Base-by-base conservation (phyloP, 164 flowering plant species). In the Houttuynia cordata region DNA sequence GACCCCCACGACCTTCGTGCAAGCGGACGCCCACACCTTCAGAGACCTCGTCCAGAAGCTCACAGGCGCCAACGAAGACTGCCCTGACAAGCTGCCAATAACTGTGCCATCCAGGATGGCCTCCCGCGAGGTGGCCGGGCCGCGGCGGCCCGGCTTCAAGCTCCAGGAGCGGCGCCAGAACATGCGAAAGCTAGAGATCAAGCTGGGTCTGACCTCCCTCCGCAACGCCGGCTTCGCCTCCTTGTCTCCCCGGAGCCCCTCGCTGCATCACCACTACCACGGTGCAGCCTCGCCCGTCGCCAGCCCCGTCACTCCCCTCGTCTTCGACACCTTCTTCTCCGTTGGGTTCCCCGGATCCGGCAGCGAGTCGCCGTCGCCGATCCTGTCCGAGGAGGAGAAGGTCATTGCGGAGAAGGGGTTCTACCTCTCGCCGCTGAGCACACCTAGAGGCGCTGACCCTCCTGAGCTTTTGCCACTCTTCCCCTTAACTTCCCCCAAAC, bases 131-230 rank as follows among this genome's bases (percentile, higher is more conserved):
- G 40, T 62, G 3, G 70, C 70, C 49, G 78, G 73, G 7, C 81
- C 80, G 3, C 80, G 80, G 6, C 69, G 79, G 25, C 72, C 79
- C 6, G 65, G 71, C 6, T 79, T 77, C 70, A 81, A 81, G 69
- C 81, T 81, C 59, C 78, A 81, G 42, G 83, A 81, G 55, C 65
- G 85, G 24, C 63, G 85, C 18, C 80, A 76, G 59, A 68, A 73
- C 78, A 67, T 73, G 67, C 60, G 75, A 17, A 81, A 75, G 61
- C 79, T 80, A 37, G 79, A 76, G 57, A 74, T 76, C 78, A 74
- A 76, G 55, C 75, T 80, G 7, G 76, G 80, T 25, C 75, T 64
- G 63, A 73, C 73, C 51, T 63, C 77, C 17, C 60, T 71, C 53
- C 69, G 67, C 14, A 47, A 67, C 52, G 50, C 65, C 18, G 57